These are phyloP conservation scores for Podaxis sp. DNA, from an alignment of 768 basidiomycete species.

Conservation along the genomic window DNA sequence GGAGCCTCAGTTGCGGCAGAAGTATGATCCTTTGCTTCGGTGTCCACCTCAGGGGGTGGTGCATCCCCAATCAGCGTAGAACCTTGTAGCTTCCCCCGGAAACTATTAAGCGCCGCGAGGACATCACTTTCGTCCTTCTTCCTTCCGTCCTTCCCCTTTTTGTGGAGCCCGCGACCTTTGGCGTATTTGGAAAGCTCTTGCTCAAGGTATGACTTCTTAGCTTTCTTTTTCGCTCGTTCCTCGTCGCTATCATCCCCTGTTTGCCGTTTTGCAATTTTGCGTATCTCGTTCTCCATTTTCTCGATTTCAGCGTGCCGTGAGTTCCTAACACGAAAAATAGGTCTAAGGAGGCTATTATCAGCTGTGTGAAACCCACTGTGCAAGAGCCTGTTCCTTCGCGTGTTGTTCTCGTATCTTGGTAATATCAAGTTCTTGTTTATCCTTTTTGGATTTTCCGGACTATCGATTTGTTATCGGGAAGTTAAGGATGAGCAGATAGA, in stretches of 20 bases:
- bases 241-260: slow-evolving; percentile 62
- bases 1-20: slow-evolving; percentile 21
- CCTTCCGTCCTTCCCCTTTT: slow-evolving; percentile 45
- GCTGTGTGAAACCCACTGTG: slow-evolving; percentile 42
- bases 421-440: slow-evolving; percentile 47
- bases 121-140: slow-evolving; percentile 73
- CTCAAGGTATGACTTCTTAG: slow-evolving; percentile 69
- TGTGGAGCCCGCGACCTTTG: slow-evolving; percentile 57
- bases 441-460: slow-evolving; percentile 37
- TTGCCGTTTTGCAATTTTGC: slow-evolving; percentile 65
- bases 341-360: background rate
- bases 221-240: slow-evolving; percentile 53
- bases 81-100: slow-evolving; percentile 67
- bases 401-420: slow-evolving; percentile 75
- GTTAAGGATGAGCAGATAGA: background rate
- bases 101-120: slow-evolving; percentile 64
- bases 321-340: slow-evolving; percentile 36
- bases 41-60: slow-evolving; percentile 13
- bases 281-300: slow-evolving; percentile 87
- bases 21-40: slow-evolving; percentile 21
- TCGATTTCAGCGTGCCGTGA: slow-evolving; percentile 75
- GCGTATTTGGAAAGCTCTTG: slow-evolving; percentile 83
- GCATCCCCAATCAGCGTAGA: slow-evolving; percentile 28
- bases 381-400: slow-evolving; percentile 63
- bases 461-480: slow-evolving; percentile 7